Evolutionary conservation across 2,329 filamentous ascomycete species (phyloP).

Genomic region (Myrmaecium sp.): DNA sequence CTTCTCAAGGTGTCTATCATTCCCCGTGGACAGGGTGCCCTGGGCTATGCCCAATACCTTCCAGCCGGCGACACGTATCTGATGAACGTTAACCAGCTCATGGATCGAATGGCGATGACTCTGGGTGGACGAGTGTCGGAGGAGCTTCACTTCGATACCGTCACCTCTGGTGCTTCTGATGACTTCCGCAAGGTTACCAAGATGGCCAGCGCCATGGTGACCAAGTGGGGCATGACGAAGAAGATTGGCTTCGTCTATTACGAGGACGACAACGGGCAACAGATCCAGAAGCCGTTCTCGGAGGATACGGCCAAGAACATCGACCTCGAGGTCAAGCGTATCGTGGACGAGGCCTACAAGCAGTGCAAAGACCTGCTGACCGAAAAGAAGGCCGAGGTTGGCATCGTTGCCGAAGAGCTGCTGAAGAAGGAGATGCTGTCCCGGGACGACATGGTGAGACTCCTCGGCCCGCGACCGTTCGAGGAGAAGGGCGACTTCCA

Average conservation of each 20-base stretch:
- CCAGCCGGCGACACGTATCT: constrained; percentile 81
- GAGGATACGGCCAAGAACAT: constrained; percentile 88
- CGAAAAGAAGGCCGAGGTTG: constrained; percentile 77
- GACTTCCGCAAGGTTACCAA: constrained; percentile 97
- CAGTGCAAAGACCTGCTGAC: constrained; percentile 71
- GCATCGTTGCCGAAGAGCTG: constrained; percentile 81
- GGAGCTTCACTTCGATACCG: constrained; percentile 90
- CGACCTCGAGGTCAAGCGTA: constrained; percentile 76
- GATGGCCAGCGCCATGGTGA: constrained; percentile 96
- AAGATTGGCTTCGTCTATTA: constrained; percentile 90
- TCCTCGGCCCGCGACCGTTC: constrained; percentile 72
- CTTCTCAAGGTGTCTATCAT: constrained; percentile 98
- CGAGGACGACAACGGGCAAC: constrained; percentile 61
- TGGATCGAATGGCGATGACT: constrained; percentile 99
- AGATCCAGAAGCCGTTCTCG: constrained; percentile 86
- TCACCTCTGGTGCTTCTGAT: constrained; percentile 86
- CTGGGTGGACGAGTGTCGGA: constrained; percentile 89
- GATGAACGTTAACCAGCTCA: constrained; percentile 87
- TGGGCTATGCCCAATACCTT: constrained; percentile 96
- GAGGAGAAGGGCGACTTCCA: constrained; percentile 76
- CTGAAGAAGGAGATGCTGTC: constrained; percentile 80
- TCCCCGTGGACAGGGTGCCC: constrained; percentile 77
- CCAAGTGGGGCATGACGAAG: constrained; percentile 96
- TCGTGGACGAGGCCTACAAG: constrained; percentile 83
- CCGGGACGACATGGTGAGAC: constrained; percentile 78